Evolutionary conservation across 2,329 filamentous ascomycete species (phyloP), one percentile per base, ranked within the genome.

Genomic region (Xylaria sp.): DNA sequence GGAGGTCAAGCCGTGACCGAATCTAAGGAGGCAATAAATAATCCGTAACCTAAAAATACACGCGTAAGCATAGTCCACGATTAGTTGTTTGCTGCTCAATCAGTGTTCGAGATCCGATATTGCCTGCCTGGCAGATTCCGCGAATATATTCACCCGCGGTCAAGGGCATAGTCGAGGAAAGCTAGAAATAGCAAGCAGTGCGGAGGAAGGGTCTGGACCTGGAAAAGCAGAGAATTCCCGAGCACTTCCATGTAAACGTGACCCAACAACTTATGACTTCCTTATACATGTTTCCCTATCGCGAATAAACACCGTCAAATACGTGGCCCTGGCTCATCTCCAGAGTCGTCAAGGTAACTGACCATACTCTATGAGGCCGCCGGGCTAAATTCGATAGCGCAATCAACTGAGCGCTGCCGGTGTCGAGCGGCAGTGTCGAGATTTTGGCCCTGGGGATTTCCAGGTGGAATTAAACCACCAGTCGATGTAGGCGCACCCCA

Each of bases 11-110:
- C 68, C 64, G 64, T 63, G 54, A 64, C 48, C 57, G 32, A 65
- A 65, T 60, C 66, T 63, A 61, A 69, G 51, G 64, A 55, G 57
- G 39, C 65, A 64, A 34, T 69, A 39, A 68, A 71, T 67, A 62
- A 64, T 42, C 59, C 24, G 61, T 66, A 67, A 67, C 68, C 67
- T 68, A 34, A 57, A 34, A 27, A 62, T 36, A 17, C 34, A 27
- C 11, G 36, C 59, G 54, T 67, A 59, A 69, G 63, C 56, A 58
- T 51, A 42, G 6, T 36, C 45, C 45, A 19, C 1, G 39, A 42
- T 24, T 32, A 32, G 36, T 17, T 8, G 11, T 19, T 57, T 14
- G 34, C n/a, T 9, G 27, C 24, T 45, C 55, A 36, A 14, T 50
- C 21, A 58, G 56, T 68, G 67, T 65, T 62, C 45, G 30, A 63